Base-by-base conservation (phyloP, 352 stramenopile species). In the Phytophthora nicotianae region DNA sequence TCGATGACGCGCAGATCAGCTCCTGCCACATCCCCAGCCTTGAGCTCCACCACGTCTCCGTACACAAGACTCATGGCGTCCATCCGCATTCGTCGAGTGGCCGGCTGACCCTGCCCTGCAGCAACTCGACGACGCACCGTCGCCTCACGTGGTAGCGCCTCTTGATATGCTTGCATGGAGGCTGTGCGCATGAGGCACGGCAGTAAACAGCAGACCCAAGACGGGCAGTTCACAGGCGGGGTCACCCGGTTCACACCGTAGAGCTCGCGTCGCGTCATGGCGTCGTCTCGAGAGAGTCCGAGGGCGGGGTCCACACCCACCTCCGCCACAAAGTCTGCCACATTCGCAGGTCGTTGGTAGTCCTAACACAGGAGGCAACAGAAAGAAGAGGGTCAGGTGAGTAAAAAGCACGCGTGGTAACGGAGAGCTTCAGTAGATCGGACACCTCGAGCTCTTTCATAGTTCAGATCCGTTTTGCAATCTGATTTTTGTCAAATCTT, bases 161-260 rank as follows among this genome's bases (percentile, higher is more conserved):
- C 51, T 35, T 88, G 76, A 68, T 97, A 98, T 38, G 83, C 72
- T 71, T 96, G 92, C 91, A 98, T 98, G 43, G 84, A 93, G 14
- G 83, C 64, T 17, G 94, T 91, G 48, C 90, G 86, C 58, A 97
- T 85, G 29, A 98, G 90, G 73, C 94, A 98, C 7, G 96, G 94
- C 48, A 98, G 70, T 51, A 98, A 57, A 58, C 90, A 97, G 66
- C 96, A 98, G 16, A 98, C 67, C 94, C 93, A 98, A 35, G 90
- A 92, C 5, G 96, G 96, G 60, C 94, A 98, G 62, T 97, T 87
- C 3, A 98, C 80, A 1, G 96, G 96, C 32, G 91, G 89, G 40
- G 83, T 86, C 52, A 98, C 85, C 38, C 85, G 77, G 70, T 98
- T 98, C 33, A 92, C 75, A 24, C 89, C 91, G 70, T 90, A 87